Evolutionary conservation across 768 basidiomycete genomes (phyloP), one percentile per base, ranked within the genome.

Genomic region (Lactifluus subvellereus): DNA sequence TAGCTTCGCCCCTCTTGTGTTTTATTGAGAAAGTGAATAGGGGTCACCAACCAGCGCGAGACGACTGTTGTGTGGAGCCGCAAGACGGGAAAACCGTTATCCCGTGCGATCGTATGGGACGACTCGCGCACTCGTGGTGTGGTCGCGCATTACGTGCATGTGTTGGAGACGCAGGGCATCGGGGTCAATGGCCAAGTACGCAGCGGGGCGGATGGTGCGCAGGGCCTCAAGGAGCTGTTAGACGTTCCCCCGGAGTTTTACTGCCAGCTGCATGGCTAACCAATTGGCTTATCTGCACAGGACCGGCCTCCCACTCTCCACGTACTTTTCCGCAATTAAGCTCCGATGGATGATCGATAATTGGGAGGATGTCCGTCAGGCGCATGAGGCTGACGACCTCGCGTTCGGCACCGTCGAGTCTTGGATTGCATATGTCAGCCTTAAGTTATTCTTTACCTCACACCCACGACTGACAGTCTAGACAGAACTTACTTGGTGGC

Each of bases 321-420:
- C 96, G 0, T 99, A 99, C 77, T 99, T 99, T 77, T 97, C 95
- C 27, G 96, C 89, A 18, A 88, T 97, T 73, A 98, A 98, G 76
- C 80, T 97, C 66, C 84, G 90, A 50, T 99, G 96, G 96, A 93
- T 99, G 89, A 84, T 96, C 65, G 90, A 96, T 72, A 85, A 98
- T 71, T 76, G 88, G 70, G 79, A 81, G 4, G 83, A 85, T 35
- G 93, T 98, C 59, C 74, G 79, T 38, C 79, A 82, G 48, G 95
- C 97, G 0, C 87, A 94, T 71, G 84, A 88, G 43, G 75, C 82
- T 42, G 92, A 93, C 73, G 82, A 91, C 63, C 81, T 98, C 13
- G 77, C 87, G 22, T 94, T 98, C 70, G 97, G 97, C 27, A 99
- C 97, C 2, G 88, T 99, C 57, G 97, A 99, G 74, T 94, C 92